Base-by-base conservation (phyloP, 2,329 filamentous ascomycete genomes). In the Zalaria sp. region DNA sequence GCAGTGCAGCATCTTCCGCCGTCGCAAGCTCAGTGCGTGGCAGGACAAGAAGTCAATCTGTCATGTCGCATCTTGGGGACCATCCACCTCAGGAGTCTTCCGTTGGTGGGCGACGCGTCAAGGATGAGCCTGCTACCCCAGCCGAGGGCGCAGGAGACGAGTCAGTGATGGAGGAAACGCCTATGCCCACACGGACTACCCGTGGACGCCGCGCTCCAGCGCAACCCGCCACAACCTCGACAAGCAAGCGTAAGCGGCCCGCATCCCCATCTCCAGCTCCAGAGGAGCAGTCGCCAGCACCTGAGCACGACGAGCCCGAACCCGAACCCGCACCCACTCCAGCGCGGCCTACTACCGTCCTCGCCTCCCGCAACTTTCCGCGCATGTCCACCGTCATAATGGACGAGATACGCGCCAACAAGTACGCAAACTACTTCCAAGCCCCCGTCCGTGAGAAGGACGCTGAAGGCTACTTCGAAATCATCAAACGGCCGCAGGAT, bases 401-500 rank as follows among this genome's bases (percentile, higher is more conserved):
- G 60, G 65, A 71, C 46, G 67, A 71, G 43, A 68, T 73, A 41
- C 53, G 55, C 4, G 64, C 64, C 9, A 68, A 73, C 55, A 71
- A 71, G 50, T 64, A 72, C 45, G 69, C 67, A 7, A 63, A 64
- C 0, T 63, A 66, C n/a, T 73, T 73, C 51, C 62, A 61, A 7
- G 59, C 60, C 1, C 65, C 68, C 1, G 67, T 73, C 8, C 63
- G 63, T 27, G 64, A 68, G 18, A 68, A 64, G 42, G 64, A 71
- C 41, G 69, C 67, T 6, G 64, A 66, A 42, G 68, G 69, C 10
- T 73, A 73, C 51, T 62, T 62, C 45, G 65, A 69, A 38, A 69
- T 72, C 43, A 67, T 73, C 51, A 64, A 65, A 46, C 63, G 66
- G 25, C 68, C 69, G 5, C 69, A 70, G 39, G 66, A 72, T 46